Base-by-base conservation (phyloP, 2,329 filamentous ascomycete species). In the Trichophyton equinum region DNA sequence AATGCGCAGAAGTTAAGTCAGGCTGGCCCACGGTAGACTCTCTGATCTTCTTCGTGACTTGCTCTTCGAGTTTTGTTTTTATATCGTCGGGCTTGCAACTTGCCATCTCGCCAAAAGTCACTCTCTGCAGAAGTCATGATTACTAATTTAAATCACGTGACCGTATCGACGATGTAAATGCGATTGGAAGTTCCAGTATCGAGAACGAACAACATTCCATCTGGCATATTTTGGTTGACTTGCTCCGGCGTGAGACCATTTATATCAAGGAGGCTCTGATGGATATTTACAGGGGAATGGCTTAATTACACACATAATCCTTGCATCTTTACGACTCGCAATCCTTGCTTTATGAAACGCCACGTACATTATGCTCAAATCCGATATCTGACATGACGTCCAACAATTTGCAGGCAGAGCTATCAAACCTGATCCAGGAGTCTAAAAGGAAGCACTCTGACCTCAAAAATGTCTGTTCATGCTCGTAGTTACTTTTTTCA, bases 381-480 rank as follows among this genome's bases (percentile, higher is more conserved):
- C n/a, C 33, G n/a, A 5, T 63, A 62, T 67, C 70, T 68, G 72
- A 73, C 85, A 96, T 96, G 91, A 95, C 91, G 74, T 87, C 90
- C 69, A 89, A 95, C 82, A 85, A 96, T 70, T 82, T 96, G 69
- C 85, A 86, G 71, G 86, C 88, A 62, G 91, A 96, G 82, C 83
- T 96, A 73, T 84, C 87, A 70, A 95, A 89, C 77, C 84, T 96
- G 73, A 87, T 96, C 69, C 89, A 95, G 75, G 94, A 99, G 78
- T 94, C 91, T 72, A 97, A 95, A 76, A 84, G 92, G 69, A 97
- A 95, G 76, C 87, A 96, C 74, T 84, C 87, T 67, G 94, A 97
- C 69, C 80, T 99, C 59, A 85, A 88, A 78, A 88, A 88, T 81
- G 81, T 74, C 33, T 47, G 59, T 61, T 51, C 38, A 44, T 2